phyloP scores from a whole-genome alignment of 371 early-diverging fungal species.

The Rhizoclosmatium hyalinum region DNA sequence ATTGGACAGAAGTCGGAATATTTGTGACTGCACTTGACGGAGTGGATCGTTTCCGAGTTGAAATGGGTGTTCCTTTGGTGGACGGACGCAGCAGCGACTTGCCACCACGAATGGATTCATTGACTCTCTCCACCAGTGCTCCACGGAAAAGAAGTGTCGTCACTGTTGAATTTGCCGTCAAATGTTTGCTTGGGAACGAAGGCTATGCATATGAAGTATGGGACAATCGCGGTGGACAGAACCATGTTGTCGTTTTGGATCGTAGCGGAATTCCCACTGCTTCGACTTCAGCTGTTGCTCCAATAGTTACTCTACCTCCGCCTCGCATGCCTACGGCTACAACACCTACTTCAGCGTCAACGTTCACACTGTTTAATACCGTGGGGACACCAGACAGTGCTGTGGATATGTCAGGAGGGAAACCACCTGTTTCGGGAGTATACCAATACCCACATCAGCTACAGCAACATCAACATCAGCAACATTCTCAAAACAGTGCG shows the following conservation, averaged over 20 bases:
- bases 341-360: background rate
- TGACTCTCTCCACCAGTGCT: background rate
- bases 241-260: constrained; percentile 11
- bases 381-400: background rate
- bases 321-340: background rate
- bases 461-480: background rate
- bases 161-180: constrained; percentile 11
- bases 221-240: constrained; percentile 4
- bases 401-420: background rate
- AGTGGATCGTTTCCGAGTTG: constrained; percentile 9
- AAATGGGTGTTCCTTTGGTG: background rate
- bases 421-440: background rate
- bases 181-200: background rate
- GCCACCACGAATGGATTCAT: background rate
- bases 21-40: constrained; percentile 8
- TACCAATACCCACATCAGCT: background rate
- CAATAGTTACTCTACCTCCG: background rate
- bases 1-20: constrained; percentile 7
- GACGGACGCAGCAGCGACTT: background rate
- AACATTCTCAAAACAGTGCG: background rate
- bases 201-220: background rate
- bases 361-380: background rate
- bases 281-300: background rate
- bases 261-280: background rate
- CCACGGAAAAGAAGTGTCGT: background rate